A percentile compares a stretch with the other conserved stretches of the same genome.
Evolutionary conservation across 108 stramenopile genomes (phyloP).

Genomic region (Skeletonema menzelii): DNA sequence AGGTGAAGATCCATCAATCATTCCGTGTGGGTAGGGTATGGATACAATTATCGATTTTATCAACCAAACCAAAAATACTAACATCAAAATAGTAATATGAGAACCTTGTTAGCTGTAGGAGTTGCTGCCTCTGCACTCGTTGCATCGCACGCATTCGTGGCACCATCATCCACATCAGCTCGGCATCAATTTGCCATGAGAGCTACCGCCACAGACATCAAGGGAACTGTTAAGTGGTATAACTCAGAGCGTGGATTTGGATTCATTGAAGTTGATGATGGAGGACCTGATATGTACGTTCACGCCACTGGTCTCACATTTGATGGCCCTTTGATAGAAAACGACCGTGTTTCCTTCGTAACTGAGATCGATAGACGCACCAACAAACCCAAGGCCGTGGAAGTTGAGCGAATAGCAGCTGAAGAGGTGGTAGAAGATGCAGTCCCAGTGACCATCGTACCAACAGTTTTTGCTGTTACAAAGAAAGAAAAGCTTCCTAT

Average conservation of each 20-base stretch:
- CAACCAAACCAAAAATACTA: too few species aligned
- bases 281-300: slow-evolving; percentile 46
- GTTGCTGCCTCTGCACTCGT: background rate
- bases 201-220: slow-evolving; percentile 18
- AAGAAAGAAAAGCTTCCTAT: background rate
- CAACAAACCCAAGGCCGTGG: slow-evolving; percentile 42
- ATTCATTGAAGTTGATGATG: slow-evolving; percentile 44
- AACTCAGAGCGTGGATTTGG: slow-evolving; percentile 37
- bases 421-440: slow-evolving; percentile 4
- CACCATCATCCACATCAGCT: slow-evolving; percentile 1
- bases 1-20: too few species aligned
- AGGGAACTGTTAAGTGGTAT: slow-evolving; percentile 47
- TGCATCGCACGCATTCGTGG: background rate
- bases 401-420: slow-evolving; percentile 11
- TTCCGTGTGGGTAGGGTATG: too few species aligned
- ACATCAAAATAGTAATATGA: background rate
- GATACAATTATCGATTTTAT: too few species aligned
- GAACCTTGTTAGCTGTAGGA: background rate
- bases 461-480: background rate
- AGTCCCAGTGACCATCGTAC: background rate
- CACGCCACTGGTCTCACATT: slow-evolving; percentile 34
- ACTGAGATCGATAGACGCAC: slow-evolving; percentile 32
- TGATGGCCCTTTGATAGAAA: slow-evolving; percentile 25
- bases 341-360: slow-evolving; percentile 24
- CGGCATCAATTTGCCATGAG: background rate